Percentiles rank a stretch among this genome's conserved stretches.
Evolutionary conservation across 352 stramenopile species (phyloP).

Genomic region (Blastocystis hominis): DNA sequence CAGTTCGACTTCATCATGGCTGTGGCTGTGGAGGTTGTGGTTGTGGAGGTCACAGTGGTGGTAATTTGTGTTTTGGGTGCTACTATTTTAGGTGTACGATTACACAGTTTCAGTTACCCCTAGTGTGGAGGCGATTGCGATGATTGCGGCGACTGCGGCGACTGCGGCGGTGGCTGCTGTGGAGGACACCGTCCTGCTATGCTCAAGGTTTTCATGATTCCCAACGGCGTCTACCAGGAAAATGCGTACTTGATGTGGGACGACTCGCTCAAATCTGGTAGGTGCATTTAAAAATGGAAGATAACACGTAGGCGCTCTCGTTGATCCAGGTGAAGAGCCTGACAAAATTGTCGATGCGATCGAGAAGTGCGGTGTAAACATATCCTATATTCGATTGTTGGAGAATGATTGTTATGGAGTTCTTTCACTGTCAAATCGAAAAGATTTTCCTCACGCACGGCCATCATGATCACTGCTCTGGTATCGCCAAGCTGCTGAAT

Average conservation of each 20-base stretch:
- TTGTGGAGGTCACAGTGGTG: neutral
- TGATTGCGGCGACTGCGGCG: neutral
- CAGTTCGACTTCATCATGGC: constrained; percentile 3
- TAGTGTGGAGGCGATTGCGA: neutral
- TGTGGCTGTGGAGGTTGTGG: constrained; percentile 3
- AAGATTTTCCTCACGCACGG: constrained; percentile 39
- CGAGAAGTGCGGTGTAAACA: constrained; percentile 25
- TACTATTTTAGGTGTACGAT: neutral
- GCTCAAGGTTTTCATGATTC: constrained; percentile 39
- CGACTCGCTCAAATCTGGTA: neutral
- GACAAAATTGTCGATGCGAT: constrained; percentile 41
- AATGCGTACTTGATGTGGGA: constrained; percentile 49
- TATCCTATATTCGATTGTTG: neutral
- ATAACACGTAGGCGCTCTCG: neutral
- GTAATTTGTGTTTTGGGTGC: neutral
- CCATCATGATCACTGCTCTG: neutral
- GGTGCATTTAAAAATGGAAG: neutral
- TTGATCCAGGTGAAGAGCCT: constrained; percentile 7
- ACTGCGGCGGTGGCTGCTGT: neutral
- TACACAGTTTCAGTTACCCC: neutral
- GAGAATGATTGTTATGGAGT: neutral
- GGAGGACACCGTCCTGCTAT: constrained; percentile 1
- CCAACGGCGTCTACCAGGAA: neutral
- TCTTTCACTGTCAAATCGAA: neutral
- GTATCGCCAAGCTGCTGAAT: neutral